Evolutionary conservation across 2,329 filamentous ascomycete species (phyloP).

Genomic region (Alternaria sp.): DNA sequence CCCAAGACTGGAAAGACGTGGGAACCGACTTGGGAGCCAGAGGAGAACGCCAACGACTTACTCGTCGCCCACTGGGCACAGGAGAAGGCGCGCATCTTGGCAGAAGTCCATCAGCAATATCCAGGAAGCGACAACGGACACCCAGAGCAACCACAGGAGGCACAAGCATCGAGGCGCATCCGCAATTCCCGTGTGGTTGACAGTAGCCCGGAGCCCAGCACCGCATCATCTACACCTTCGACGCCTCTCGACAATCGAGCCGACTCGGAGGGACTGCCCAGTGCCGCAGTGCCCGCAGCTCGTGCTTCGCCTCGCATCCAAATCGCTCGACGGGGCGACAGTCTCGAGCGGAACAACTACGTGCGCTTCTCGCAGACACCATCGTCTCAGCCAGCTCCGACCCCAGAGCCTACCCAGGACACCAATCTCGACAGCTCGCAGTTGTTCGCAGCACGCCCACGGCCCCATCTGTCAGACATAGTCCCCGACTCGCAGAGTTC

Average conservation of each 20-base stretch:
- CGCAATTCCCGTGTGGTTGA: conserved; percentile 18
- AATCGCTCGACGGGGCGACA: conserved; percentile 16
- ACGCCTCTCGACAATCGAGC: conserved; percentile 1
- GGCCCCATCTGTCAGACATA: conserved; percentile 20
- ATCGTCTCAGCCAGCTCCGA: background rate
- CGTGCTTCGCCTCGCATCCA: conserved; percentile 20
- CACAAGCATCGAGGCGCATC: conserved; percentile 1
- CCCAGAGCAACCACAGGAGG: background rate
- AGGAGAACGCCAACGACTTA: conserved; percentile 40
- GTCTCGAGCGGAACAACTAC: conserved; percentile 31
- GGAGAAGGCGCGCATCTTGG: conserved; percentile 1
- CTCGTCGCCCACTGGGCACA: conserved; percentile 42
- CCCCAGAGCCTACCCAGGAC: background rate
- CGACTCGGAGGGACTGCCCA: background rate
- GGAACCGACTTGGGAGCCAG: conserved; percentile 60
- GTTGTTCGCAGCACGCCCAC: conserved; percentile 13
- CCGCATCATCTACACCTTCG: background rate
- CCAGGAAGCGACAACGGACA: background rate
- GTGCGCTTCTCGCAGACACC: conserved; percentile 28
- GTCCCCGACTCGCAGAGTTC: conserved; percentile 40
- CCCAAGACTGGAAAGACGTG: conserved; percentile 57
- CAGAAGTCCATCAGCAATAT: background rate
- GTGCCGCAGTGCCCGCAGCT: background rate
- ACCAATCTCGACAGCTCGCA: conserved; percentile 29
- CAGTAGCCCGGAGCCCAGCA: conserved; percentile 21